phyloP scores from a whole-genome alignment of 2,329 filamentous ascomycete species.

The Daldinia sp. region DNA sequence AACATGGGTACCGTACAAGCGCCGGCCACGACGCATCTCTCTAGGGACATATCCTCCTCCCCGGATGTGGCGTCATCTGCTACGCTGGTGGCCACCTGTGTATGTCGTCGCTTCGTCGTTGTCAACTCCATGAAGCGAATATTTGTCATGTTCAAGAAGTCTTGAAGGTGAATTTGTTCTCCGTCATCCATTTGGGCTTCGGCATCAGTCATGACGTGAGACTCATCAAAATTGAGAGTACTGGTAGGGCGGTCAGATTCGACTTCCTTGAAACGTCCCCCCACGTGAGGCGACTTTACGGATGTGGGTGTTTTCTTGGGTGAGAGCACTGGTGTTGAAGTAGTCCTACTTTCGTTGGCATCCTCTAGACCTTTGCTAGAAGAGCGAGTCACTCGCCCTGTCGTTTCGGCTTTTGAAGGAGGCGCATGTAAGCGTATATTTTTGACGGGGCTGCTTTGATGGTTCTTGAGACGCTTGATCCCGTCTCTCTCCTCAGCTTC shows the following conservation, averaged over 20 bases:
- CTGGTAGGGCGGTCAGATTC: conserved; percentile 56
- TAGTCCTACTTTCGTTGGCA: conserved; percentile 47
- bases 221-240: conserved; percentile 56
- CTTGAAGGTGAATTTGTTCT: conserved; percentile 80
- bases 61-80: conserved; percentile 53
- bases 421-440: conserved; percentile 74
- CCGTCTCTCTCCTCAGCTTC: conserved; percentile 67
- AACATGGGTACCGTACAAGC: conserved; percentile 93
- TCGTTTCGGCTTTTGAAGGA: conserved; percentile 71
- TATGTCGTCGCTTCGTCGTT: conserved; percentile 93
- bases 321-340: conserved; percentile 56
- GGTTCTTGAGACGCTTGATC: conserved; percentile 75
- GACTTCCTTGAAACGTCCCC: conserved; percentile 63
- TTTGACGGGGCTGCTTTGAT: conserved; percentile 79
- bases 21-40: conserved; percentile 84
- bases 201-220: conserved; percentile 51
- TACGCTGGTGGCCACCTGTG: conserved; percentile 67
- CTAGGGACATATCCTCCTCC: conserved; percentile 67
- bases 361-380: conserved; percentile 57
- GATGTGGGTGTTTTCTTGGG: conserved; percentile 54
- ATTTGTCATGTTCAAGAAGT: conserved; percentile 93
- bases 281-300: conserved; percentile 64
- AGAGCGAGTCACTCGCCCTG: conserved; percentile 64
- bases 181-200: conserved; percentile 59
- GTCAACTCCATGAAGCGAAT: conserved; percentile 98